Evolutionary conservation across 495 filamentous ascomycete species (phyloP), one percentile per base, ranked within the genome.

Genomic region (Penicillium chermesinum): DNA sequence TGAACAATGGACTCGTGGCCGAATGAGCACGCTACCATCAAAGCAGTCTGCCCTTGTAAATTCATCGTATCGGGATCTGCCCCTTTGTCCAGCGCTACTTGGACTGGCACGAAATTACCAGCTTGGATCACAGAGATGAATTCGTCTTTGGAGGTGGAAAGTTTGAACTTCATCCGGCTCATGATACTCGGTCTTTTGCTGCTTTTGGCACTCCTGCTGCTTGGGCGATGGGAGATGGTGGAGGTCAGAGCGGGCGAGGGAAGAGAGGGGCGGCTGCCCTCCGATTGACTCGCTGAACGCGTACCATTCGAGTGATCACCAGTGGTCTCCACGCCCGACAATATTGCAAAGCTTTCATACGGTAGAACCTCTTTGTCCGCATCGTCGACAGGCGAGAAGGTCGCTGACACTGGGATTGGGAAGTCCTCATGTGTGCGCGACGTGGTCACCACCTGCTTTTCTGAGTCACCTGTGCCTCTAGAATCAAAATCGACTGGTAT

Each of bases 31-130:
- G 61, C 67, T 13, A 63, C 49, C 52, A 75, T 71, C 5, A 76
- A 53, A 3, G 60, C 62, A 2, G 71, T 73, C 35, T 67, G 61
- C 21, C 64, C 62, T 1, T 49, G 20, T 4, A 37, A 38, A 43
- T 70, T 65, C 39, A 54, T 54, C 3, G 58, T 55, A 40, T 75
- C 63, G 34, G 64, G 48, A 40, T 74, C 58, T 2, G 73, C 71
- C 1, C 64, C 68, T 46, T 63, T 65, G 10, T 64, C 48, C 6
- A 77, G 47, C 7, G 51, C 41, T 3, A 19, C 20, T 35, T 51
- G 46, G 1, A 60, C 32, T 2, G 47, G 13, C 9, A 37, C 19
- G 4, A 37, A 15, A 3, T 36, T 39, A 16, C 41, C 50, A 22
- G 34, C 22, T 36, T 46, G 41, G 12, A 60, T 46, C 20, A 49